phyloP scores from a whole-genome alignment of 2,329 filamentous ascomycete species.

The Trichoderma koningii region DNA sequence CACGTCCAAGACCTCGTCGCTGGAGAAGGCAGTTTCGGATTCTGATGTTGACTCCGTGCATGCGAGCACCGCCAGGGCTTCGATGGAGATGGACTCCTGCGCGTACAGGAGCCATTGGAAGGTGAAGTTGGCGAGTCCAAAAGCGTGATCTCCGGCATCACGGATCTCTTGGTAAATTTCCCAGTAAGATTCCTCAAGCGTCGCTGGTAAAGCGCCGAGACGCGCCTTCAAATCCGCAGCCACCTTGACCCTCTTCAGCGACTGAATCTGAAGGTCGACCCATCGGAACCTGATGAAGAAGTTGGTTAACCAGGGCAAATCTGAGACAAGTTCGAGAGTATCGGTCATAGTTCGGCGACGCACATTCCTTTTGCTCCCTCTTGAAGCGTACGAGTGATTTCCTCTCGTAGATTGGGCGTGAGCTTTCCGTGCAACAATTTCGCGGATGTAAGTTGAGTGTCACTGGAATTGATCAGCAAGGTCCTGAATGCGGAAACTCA shows the following conservation, averaged over 20 bases:
- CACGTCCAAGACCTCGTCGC: slow-evolving; percentile 6
- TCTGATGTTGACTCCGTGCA: neutral
- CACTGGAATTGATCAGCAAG: neutral
- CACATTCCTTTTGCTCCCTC: slow-evolving; percentile 16
- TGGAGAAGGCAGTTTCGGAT: neutral
- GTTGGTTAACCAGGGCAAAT: neutral
- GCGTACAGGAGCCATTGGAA: slow-evolving; percentile 17
- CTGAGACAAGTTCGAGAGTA: too few species aligned
- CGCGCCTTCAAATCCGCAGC: slow-evolving; percentile 17
- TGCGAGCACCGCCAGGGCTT: slow-evolving; percentile 5
- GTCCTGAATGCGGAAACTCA: neutral
- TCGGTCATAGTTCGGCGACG: neutral
- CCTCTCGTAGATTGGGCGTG: slow-evolving; percentile 2
- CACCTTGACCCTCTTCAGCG: slow-evolving; percentile 1
- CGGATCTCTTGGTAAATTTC: slow-evolving; percentile 17
- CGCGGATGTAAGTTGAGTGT: slow-evolving; percentile 10
- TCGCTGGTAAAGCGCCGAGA: slow-evolving; percentile 8
- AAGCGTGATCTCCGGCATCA: slow-evolving; percentile 4
- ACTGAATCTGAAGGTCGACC: slow-evolving; percentile 14
- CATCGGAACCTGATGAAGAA: slow-evolving; percentile 14
- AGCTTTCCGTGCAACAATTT: slow-evolving; percentile 11
- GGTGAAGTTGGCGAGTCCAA: slow-evolving; percentile 4
- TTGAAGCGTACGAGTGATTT: slow-evolving; percentile 4
- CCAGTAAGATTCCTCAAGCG: slow-evolving; percentile 7
- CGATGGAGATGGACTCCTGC: slow-evolving; percentile 12